A percentile compares a stretch with the other conserved stretches of the same genome.
phyloP scores from a whole-genome alignment of 2,329 filamentous ascomycete genomes.

The Rhinocladiella similis region DNA sequence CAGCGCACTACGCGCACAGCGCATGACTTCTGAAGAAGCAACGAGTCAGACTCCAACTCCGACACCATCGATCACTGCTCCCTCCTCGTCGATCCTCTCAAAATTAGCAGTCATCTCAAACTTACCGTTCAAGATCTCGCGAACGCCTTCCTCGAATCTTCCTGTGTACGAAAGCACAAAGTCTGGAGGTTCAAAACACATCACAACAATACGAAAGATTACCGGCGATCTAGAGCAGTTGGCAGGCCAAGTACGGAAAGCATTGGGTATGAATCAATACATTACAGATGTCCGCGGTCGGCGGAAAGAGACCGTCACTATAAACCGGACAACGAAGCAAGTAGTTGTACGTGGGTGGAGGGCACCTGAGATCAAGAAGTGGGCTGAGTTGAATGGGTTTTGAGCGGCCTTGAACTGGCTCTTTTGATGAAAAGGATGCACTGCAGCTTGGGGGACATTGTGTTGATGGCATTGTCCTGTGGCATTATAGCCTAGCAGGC shows the following conservation, averaged over 20 bases:
- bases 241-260: slow-evolving; percentile 61
- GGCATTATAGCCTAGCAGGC: too few species aligned
- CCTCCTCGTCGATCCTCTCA: slow-evolving; percentile 34
- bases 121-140: slow-evolving; percentile 68
- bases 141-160: slow-evolving; percentile 69
- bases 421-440: background rate
- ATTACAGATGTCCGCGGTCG: slow-evolving; percentile 33
- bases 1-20: slow-evolving; percentile 9
- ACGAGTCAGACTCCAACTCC: background rate
- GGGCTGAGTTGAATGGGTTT: slow-evolving; percentile 32
- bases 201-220: slow-evolving; percentile 76
- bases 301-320: slow-evolving; percentile 39
- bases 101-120: slow-evolving; percentile 32
- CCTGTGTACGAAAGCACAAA: slow-evolving; percentile 75
- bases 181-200: slow-evolving; percentile 71
- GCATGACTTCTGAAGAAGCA: slow-evolving; percentile 6
- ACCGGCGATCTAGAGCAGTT: slow-evolving; percentile 70
- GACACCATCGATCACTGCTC: slow-evolving; percentile 25
- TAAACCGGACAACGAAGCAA: slow-evolving; percentile 68
- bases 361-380: slow-evolving; percentile 30
- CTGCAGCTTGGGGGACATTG: background rate
- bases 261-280: slow-evolving; percentile 58
- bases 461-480: background rate
- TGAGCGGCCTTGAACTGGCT: slow-evolving; percentile 15
- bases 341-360: slow-evolving; percentile 69